Percentiles rank a stretch among this genome's conserved stretches.
Conservation (phyloP, 805 yeast genomes). For the Saturnispora hagleri region DNA sequence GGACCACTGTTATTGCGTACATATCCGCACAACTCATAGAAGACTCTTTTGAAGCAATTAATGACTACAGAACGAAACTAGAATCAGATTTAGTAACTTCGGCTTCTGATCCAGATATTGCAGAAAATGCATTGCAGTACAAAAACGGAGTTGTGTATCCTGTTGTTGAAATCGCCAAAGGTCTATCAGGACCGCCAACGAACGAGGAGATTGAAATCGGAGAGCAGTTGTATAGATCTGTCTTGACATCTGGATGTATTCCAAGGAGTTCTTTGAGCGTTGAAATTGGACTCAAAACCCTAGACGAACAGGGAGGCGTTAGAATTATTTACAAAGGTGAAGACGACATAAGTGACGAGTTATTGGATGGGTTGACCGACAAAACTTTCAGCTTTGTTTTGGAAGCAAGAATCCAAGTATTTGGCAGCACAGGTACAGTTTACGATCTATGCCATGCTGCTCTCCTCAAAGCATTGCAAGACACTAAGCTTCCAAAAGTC, state of each 20-base stretch:
- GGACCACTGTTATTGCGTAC: conserved; percentile 64
- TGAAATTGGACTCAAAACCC: conserved; percentile 41
- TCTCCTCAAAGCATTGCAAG: conserved; percentile 50
- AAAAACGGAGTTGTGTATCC: conserved; percentile 49
- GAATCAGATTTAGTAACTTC: conserved; percentile 28
- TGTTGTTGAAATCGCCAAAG: conserved; percentile 66
- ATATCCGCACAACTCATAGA: conserved; percentile 62
- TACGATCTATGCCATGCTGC: conserved; percentile 71
- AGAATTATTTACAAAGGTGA: conserved; percentile 39
- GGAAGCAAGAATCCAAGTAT: conserved; percentile 65
- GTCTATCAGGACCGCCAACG: conserved; percentile 72
- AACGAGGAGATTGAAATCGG: conserved; percentile 75
- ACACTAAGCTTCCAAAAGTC: conserved; percentile 56
- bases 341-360: conserved; percentile 18
- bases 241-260: conserved; percentile 49
- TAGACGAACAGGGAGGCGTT: conserved; percentile 40
- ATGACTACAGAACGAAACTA: conserved; percentile 33
- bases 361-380: conserved; percentile 27
- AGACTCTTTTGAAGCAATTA: conserved; percentile 35
- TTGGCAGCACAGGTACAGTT: conserved; percentile 74
- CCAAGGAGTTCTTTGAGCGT: conserved; percentile 44
- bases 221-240: conserved; percentile 52
- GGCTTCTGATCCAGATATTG: conserved; percentile 10
- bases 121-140: conserved; percentile 10
- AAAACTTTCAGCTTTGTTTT: conserved; percentile 49